Base-by-base conservation (phyloP, 176 grass and related monocot genomes). In the Coix lacrymajobi region DNA sequence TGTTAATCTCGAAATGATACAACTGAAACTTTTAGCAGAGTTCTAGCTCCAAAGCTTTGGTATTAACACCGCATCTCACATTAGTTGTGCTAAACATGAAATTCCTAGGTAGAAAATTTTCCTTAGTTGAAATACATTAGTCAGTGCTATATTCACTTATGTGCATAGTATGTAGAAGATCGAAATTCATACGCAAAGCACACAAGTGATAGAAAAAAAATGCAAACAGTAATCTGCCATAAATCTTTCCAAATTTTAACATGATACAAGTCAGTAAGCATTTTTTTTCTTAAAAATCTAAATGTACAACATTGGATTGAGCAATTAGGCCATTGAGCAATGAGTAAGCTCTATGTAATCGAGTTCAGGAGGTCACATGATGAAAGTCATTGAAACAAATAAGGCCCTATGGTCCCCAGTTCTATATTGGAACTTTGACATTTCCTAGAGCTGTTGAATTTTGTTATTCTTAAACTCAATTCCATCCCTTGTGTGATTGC, bases 391-490 rank as follows among this genome's bases (percentile, higher is more conserved):
- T 58, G 56, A 63, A 72, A 31, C 4, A 79, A 62, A 73, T 36
- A n/a, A 58, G 39, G 0, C 16, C 19, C 2, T 39, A 39, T 79
- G 48, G 44, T 33, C 22, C 63, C 40, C 15, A 73, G 34, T 46
- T 17, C 14, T 17, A 30, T 79, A 33, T 39, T 52, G 30, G 54
- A 54, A 57, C 30, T 81, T 15, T 7, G 32, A 65, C 5, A 49
- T 28, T 78, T 78, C 45, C 60, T 20, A 58, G 48, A 69, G 17
- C 40, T 77, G 15, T 56, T 57, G 62, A 80, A 67, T 6, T 83
- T 26, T 20, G 14, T 41, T 41, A 44, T 49, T 61, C 16, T 40
- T 71, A 58, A 84, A 88, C 72, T 28, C 69, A 45, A 66, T 62
- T 44, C 10, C 5, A 40, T 64, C 12, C 28, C 49, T 70, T 69